These are phyloP conservation scores for Pterocarpus macrocarpus DNA, from an alignment of 306 rosid species.

Conservation along the genomic window DNA sequence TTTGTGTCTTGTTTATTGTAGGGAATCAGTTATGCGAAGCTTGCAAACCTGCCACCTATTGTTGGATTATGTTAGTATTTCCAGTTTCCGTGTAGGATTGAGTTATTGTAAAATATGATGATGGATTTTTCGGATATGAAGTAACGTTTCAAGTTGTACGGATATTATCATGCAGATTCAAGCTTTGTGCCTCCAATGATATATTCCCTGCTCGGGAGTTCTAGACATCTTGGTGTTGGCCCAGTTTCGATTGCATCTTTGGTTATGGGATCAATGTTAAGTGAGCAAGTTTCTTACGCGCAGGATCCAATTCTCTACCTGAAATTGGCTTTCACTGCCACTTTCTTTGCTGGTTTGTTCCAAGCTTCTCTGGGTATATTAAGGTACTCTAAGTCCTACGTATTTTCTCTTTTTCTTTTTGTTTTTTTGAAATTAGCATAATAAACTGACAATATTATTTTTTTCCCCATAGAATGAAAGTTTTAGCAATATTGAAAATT, in stretches of 20 bases:
- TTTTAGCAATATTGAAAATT: neutral
- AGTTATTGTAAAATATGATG: neutral
- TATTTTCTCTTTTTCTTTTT: neutral
- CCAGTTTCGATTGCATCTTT: conserved; percentile 97
- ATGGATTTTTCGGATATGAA: neutral
- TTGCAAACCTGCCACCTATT: conserved; percentile 95
- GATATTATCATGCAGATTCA: conserved; percentile 69
- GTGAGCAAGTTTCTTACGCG: conserved; percentile 66
- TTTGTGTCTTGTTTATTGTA: conserved; percentile 45
- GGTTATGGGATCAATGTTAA: conserved; percentile 97
- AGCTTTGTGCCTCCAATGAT: conserved; percentile 96
- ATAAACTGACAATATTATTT: neutral
- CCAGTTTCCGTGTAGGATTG: neutral
- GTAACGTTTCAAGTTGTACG: neutral
- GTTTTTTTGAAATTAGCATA: neutral
- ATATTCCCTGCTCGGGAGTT: conserved; percentile 91
- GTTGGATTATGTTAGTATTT: conserved; percentile 82
- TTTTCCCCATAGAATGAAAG: neutral
- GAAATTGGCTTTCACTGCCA: conserved; percentile 88
- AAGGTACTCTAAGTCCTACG: conserved; percentile 58
- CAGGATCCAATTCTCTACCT: conserved; percentile 75
- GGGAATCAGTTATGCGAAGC: conserved; percentile 98
- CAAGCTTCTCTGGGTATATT: conserved; percentile 87
- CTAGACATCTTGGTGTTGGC: conserved; percentile 90
- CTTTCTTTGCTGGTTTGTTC: conserved; percentile 89